A percentile compares a stretch with the other conserved stretches of the same genome.
Conservation (phyloP, 768 basidiomycete species). For the Leccinum aurantiacum region DNA sequence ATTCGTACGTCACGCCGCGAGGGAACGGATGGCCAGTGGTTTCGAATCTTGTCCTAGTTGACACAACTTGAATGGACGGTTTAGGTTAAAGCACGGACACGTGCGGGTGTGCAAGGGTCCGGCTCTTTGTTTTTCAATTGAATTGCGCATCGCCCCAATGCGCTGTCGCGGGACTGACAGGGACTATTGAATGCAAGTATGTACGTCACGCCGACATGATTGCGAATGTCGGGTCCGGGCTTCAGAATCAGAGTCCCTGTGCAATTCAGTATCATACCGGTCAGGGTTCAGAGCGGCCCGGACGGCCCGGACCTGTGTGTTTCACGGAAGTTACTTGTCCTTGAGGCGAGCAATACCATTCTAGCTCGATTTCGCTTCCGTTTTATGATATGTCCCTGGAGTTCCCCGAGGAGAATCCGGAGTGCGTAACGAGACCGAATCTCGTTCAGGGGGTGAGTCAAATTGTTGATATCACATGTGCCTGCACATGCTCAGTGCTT, state of each 20-base stretch:
- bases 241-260: background rate
- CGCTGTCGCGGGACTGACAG: background rate
- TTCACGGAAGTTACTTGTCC: background rate
- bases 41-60: background rate
- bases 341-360: background rate
- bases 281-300: background rate
- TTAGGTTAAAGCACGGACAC: background rate
- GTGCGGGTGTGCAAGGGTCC: background rate
- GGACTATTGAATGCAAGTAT: background rate
- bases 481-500: background rate
- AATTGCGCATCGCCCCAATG: background rate
- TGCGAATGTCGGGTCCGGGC: background rate
- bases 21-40: background rate
- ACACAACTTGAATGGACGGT: background rate
- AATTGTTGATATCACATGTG: background rate
- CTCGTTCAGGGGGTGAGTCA: background rate
- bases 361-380: background rate
- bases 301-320: background rate
- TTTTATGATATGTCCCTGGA: background rate
- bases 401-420: constrained; percentile 13
- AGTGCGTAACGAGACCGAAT: background rate
- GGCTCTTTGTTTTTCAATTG: background rate
- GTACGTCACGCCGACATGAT: background rate
- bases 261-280: background rate
- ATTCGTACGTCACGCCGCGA: background rate